Evolutionary conservation across 345 rosid genomes (phyloP).

Genomic region (Gossypium stocksii): DNA sequence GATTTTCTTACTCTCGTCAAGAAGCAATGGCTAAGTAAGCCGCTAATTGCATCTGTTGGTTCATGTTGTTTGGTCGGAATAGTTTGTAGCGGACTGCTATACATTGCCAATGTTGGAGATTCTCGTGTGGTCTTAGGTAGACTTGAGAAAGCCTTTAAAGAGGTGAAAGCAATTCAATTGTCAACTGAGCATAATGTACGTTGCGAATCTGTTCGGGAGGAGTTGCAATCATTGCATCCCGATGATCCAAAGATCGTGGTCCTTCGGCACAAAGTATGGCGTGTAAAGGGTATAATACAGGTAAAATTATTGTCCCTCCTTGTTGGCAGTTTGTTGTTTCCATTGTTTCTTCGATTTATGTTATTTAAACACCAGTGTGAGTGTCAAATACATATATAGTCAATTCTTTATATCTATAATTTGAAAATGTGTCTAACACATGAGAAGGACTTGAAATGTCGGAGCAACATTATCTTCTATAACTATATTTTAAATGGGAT

Average conservation of each 20-base stretch:
- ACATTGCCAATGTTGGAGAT: slow-evolving; percentile 96
- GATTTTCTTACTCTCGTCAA: slow-evolving; percentile 73
- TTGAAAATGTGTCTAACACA: too few species aligned
- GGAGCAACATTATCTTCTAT: too few species aligned
- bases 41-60: slow-evolving; percentile 93
- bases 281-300: slow-evolving; percentile 96
- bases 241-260: slow-evolving; percentile 89
- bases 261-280: slow-evolving; percentile 94
- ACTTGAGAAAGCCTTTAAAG: slow-evolving; percentile 45
- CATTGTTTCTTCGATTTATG: too few species aligned
- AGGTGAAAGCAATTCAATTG: slow-evolving; percentile 75
- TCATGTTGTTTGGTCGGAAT: slow-evolving; percentile 91
- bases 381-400: too few species aligned
- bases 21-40: slow-evolving; percentile 62
- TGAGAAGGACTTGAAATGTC: too few species aligned
- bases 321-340: slow-evolving; percentile 2
- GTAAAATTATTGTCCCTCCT: slow-evolving; percentile 24
- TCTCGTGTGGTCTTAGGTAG: slow-evolving; percentile 87
- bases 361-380: too few species aligned
- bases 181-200: slow-evolving; percentile 90
- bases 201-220: slow-evolving; percentile 84
- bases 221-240: slow-evolving; percentile 80
- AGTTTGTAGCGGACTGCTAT: slow-evolving; percentile 67
- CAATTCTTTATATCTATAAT: too few species aligned
- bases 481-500: too few species aligned